A percentile compares a stretch with the other conserved stretches of the same genome.
phyloP scores from a whole-genome alignment of 305 asterid species.

The Fraxinus greggii region DNA sequence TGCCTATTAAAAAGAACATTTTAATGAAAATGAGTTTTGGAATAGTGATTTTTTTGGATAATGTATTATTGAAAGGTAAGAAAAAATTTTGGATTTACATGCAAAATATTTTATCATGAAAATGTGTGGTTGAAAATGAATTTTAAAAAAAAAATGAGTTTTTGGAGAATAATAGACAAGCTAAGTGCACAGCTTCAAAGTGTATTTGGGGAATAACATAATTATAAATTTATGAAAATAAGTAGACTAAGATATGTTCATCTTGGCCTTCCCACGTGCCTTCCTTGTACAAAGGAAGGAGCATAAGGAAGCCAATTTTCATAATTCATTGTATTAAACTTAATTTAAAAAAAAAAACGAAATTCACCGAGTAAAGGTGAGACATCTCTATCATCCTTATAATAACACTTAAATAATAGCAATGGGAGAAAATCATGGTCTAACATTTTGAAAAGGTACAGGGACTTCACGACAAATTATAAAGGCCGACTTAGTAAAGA shows the following conservation, averaged over 20 bases:
- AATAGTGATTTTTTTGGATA: no score
- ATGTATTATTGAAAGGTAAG: no score
- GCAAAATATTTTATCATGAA: no score
- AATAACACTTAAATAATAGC: background rate
- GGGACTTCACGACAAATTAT: slow-evolving; percentile 73
- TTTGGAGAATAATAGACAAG: no score
- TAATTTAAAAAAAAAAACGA: background rate
- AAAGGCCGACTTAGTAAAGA: slow-evolving; percentile 69
- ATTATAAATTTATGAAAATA: background rate
- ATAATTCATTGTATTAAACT: background rate
- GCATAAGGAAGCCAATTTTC: background rate
- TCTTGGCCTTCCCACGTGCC: background rate
- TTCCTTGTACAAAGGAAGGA: background rate
- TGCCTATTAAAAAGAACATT: no score
- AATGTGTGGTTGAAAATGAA: no score
- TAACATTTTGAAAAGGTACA: slow-evolving; percentile 72
- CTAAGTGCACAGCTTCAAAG: background rate
- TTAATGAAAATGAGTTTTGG: no score
- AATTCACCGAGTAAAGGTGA: background rate
- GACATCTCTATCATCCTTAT: background rate
- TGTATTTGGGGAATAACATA: background rate
- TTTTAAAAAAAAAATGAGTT: no score
- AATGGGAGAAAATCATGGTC: slow-evolving; percentile 16
- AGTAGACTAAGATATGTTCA: background rate
- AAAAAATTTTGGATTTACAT: no score